Evolutionary conservation across 2,329 filamentous ascomycete species (phyloP).

Genomic region (Penicillium sp.): DNA sequence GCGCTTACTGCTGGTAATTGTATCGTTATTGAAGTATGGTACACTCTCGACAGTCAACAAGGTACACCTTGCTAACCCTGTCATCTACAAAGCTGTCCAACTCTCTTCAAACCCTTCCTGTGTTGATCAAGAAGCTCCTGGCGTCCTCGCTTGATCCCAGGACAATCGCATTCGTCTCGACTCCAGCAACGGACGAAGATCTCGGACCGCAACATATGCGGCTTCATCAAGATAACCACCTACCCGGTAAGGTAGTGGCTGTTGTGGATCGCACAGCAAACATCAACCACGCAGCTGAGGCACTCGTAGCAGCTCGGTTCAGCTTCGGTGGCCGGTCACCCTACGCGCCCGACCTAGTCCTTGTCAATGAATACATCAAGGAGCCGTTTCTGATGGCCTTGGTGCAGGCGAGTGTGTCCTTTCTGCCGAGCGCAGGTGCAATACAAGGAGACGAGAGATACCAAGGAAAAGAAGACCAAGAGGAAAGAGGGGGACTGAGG

Average conservation of each 20-base stretch:
- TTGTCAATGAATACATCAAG: conserved; percentile 65
- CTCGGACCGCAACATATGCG: neutral
- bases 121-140: neutral
- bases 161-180: neutral
- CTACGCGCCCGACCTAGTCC: conserved; percentile 62
- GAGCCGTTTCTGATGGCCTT: conserved; percentile 55
- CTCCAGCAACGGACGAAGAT: neutral
- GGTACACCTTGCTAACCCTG: neutral
- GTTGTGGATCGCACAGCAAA: conserved; percentile 63
- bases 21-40: conserved; percentile 48
- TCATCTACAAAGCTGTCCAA: neutral
- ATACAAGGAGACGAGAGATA: neutral
- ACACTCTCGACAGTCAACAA: neutral
- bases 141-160: neutral
- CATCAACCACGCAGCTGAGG: conserved; percentile 53
- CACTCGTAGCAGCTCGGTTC: conserved; percentile 56
- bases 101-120: neutral
- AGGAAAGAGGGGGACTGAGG: neutral
- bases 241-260: conserved; percentile 44
- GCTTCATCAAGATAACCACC: neutral
- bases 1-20: conserved; percentile 55
- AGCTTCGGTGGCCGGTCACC: conserved; percentile 57
- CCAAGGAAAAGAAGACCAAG: neutral
- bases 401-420: conserved; percentile 20
- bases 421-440: neutral